Evolutionary conservation across 805 yeast species (phyloP).

Genomic region (Candida tallmaniae): DNA sequence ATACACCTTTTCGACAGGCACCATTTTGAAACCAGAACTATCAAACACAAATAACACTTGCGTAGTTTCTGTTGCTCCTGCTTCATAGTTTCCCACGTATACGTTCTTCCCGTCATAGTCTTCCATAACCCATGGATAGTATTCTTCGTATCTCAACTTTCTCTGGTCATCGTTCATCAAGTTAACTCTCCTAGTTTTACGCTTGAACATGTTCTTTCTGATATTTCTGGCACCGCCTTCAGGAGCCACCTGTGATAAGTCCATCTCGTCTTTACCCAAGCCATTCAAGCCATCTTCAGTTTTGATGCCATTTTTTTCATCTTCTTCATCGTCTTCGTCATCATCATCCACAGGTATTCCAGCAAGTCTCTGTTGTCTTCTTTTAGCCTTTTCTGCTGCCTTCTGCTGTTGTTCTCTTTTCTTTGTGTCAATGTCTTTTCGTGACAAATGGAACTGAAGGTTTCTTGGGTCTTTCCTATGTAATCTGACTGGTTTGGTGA

Average conservation of each 20-base stretch:
- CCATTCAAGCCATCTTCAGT: conserved; percentile 11
- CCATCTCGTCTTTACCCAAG: conserved; percentile 19
- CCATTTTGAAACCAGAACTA: conserved; percentile 83
- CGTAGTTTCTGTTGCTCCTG: conserved; percentile 78
- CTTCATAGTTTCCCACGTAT: conserved; percentile 95
- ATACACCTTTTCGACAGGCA: conserved; percentile 93
- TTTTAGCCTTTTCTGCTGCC: conserved; percentile 18
- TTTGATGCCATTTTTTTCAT: conserved; percentile 14
- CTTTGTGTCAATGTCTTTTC: conserved; percentile 66
- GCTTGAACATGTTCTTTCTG: conserved; percentile 54
- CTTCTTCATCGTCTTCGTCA: conserved; percentile 16
- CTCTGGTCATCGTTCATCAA: conserved; percentile 79
- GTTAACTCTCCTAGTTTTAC: conserved; percentile 81
- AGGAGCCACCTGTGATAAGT: conserved; percentile 76
- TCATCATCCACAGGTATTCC: conserved; percentile 16
- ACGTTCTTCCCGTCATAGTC: conserved; percentile 93
- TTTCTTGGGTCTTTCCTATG: conserved; percentile 94
- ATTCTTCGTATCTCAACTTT: conserved; percentile 88
- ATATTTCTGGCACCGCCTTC: conserved; percentile 83
- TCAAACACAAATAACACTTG: conserved; percentile 78
- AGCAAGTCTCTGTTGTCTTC: conserved; percentile 14
- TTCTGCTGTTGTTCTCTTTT: conserved; percentile 31
- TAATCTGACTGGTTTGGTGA: conserved; percentile 77
- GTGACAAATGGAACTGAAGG: conserved; percentile 77
- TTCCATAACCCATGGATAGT: conserved; percentile 97